A percentile compares a stretch with the other conserved stretches of the same genome.
These are phyloP conservation scores for Athelia psychrophila DNA, from an alignment of 1,284 basidiomycete species.

Conservation along the genomic window DNA sequence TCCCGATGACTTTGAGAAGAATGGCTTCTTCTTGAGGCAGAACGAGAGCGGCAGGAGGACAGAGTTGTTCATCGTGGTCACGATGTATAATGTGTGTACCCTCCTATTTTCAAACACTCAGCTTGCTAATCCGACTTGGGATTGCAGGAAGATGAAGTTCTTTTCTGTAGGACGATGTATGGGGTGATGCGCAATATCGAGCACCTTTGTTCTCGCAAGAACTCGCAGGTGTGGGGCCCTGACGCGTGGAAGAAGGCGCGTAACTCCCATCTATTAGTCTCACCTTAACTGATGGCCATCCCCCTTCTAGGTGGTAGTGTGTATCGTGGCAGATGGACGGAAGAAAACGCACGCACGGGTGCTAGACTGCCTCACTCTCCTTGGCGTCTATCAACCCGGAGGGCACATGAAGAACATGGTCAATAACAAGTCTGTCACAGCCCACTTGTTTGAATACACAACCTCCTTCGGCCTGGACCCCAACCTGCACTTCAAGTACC, in stretches of 20 bases:
- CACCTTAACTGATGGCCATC: constrained; percentile 1
- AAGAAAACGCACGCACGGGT: constrained; percentile 92
- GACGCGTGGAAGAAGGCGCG: constrained; percentile 95
- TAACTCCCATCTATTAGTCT: not conserved
- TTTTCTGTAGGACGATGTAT: constrained; percentile 94
- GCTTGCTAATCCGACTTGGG: not conserved
- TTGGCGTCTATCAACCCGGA: constrained; percentile 76
- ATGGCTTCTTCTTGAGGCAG: constrained; percentile 85
- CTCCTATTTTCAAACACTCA: not conserved
- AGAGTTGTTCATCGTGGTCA: constrained; percentile 93
- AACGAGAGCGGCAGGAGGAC: constrained; percentile 80
- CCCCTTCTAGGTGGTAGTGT: constrained; percentile 77
- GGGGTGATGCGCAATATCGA: constrained; percentile 94
- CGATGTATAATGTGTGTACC: constrained; percentile 87
- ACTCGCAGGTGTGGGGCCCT: constrained; percentile 93
- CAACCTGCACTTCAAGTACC: constrained; percentile 90
- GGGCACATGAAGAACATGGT: constrained; percentile 90
- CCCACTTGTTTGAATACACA: constrained; percentile 96
- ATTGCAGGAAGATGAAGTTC: constrained; percentile 87
- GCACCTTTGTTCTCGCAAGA: constrained; percentile 90
- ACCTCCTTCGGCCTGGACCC: constrained; percentile 88
- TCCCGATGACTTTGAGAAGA: constrained; percentile 88
- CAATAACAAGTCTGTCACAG: constrained; percentile 85
- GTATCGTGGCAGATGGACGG: constrained; percentile 94
- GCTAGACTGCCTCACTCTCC: constrained; percentile 84